Evolutionary conservation across 2,329 filamentous ascomycete species (phyloP).

Genomic region (Moelleriella libera): DNA sequence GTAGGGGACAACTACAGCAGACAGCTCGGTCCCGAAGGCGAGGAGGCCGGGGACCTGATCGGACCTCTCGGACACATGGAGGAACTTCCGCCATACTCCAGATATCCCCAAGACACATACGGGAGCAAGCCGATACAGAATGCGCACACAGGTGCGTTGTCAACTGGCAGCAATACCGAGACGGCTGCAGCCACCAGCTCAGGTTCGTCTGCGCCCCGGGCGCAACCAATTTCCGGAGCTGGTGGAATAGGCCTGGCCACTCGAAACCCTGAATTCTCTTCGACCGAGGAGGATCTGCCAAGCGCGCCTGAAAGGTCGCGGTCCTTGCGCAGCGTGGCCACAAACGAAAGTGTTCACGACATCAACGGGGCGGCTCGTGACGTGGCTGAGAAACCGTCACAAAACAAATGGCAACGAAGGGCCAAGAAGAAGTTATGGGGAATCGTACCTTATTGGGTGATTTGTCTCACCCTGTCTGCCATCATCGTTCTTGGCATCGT

Average conservation of each 20-base stretch:
- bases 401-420: slow-evolving; percentile 35
- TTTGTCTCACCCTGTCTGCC: slow-evolving; percentile 32
- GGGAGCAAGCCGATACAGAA: slow-evolving; percentile 21
- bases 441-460: slow-evolving; percentile 47
- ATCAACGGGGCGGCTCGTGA: slow-evolving; percentile 35
- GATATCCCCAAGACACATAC: slow-evolving; percentile 66
- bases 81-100: slow-evolving; percentile 79
- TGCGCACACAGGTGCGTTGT: slow-evolving; percentile 7
- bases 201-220: not conserved
- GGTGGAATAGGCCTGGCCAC: slow-evolving; percentile 48
- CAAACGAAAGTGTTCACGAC: slow-evolving; percentile 30
- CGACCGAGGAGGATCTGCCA: slow-evolving; percentile 36
- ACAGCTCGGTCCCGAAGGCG: slow-evolving; percentile 63
- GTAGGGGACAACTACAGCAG: slow-evolving; percentile 53
- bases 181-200: not conserved
- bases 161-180: not conserved
- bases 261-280: slow-evolving; percentile 47
- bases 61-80: slow-evolving; percentile 82
- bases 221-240: slow-evolving; percentile 33
- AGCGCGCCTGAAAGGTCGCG: slow-evolving; percentile 28
- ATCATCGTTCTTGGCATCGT: slow-evolving; percentile 39
- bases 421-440: slow-evolving; percentile 43
- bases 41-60: slow-evolving; percentile 77
- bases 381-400: slow-evolving; percentile 31
- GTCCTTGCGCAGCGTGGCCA: slow-evolving; percentile 32